These are phyloP conservation scores for Naematelia encephala DNA, from an alignment of 768 basidiomycete genomes.

Conservation along the genomic window DNA sequence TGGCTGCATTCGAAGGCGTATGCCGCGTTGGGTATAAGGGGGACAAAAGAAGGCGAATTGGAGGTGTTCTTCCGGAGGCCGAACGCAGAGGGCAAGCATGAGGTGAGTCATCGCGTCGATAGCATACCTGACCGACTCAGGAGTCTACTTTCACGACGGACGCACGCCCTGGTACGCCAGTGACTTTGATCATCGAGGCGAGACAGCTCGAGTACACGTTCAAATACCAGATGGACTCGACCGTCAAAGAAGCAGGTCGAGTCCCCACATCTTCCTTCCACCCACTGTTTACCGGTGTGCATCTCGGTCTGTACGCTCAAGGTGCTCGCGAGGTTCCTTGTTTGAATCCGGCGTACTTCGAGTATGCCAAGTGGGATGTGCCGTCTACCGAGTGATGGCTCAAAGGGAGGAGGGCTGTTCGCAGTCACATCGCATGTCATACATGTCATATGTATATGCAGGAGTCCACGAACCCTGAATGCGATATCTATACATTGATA, in stretches of 20 bases:
- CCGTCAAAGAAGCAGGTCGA: background rate
- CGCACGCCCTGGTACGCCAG: background rate
- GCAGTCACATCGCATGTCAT: too few species aligned
- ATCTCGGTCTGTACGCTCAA: slow-evolving; percentile 6
- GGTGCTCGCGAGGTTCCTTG: slow-evolving; percentile 1
- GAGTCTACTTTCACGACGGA: too few species aligned
- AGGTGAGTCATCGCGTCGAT: background rate
- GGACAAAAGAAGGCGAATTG: background rate
- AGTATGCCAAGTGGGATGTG: slow-evolving; percentile 10
- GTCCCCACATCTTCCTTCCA: background rate
- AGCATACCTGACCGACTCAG: background rate
- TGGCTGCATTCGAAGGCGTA: background rate
- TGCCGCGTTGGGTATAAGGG: slow-evolving; percentile 10
- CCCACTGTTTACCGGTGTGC: slow-evolving; percentile 5
- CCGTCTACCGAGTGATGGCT: slow-evolving; percentile 1
- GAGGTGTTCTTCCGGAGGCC: background rate
- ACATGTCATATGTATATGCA: too few species aligned
- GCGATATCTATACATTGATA: too few species aligned
- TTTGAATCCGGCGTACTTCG: slow-evolving; percentile 2
- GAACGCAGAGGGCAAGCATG: background rate
- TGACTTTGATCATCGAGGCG: background rate
- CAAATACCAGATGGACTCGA: background rate
- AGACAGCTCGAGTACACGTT: background rate
- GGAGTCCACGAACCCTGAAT: too few species aligned
- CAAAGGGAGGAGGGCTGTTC: too few species aligned